Evolutionary conservation across 345 rosid species (phyloP).

Genomic region (Gossypium ekmanianum): DNA sequence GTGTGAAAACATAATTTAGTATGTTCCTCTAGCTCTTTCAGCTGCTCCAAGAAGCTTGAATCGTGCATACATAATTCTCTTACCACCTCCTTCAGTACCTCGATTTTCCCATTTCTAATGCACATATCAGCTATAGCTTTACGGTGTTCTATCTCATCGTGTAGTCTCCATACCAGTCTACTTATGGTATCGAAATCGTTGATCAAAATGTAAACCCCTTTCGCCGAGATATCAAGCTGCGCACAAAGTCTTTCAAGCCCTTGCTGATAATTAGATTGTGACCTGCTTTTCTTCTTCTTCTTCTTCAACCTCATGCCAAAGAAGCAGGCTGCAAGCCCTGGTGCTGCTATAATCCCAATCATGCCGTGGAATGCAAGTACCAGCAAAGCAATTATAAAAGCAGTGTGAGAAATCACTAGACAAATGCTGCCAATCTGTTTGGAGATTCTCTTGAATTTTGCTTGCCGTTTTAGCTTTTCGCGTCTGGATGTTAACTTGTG

Average conservation of each 20-base stretch:
- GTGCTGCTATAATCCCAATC: slow-evolving; percentile 54
- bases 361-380: slow-evolving; percentile 61
- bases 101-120: slow-evolving; percentile 42
- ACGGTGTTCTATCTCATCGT: slow-evolving; percentile 61
- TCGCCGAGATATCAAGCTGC: slow-evolving; percentile 77
- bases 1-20: slow-evolving; percentile 66
- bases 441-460: slow-evolving; percentile 31
- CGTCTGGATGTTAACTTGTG: slow-evolving; percentile 38
- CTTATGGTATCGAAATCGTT: slow-evolving; percentile 79
- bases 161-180: slow-evolving; percentile 50
- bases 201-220: slow-evolving; percentile 60
- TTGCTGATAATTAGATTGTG: no score
- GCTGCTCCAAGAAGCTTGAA: slow-evolving; percentile 49
- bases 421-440: slow-evolving; percentile 44
- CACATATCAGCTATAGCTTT: slow-evolving; percentile 53
- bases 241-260: slow-evolving; percentile 35
- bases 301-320: slow-evolving; percentile 35
- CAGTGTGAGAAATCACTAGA: slow-evolving; percentile 41
- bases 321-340: slow-evolving; percentile 44
- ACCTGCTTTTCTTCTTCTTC: slow-evolving; percentile 9
- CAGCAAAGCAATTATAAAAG: slow-evolving; percentile 37
- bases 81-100: slow-evolving; percentile 56
- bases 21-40: slow-evolving; percentile 78
- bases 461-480: slow-evolving; percentile 46
- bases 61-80: slow-evolving; percentile 46